phyloP scores from a whole-genome alignment of 208 protist genomes.

The Vickermania spadyakhi region DNA sequence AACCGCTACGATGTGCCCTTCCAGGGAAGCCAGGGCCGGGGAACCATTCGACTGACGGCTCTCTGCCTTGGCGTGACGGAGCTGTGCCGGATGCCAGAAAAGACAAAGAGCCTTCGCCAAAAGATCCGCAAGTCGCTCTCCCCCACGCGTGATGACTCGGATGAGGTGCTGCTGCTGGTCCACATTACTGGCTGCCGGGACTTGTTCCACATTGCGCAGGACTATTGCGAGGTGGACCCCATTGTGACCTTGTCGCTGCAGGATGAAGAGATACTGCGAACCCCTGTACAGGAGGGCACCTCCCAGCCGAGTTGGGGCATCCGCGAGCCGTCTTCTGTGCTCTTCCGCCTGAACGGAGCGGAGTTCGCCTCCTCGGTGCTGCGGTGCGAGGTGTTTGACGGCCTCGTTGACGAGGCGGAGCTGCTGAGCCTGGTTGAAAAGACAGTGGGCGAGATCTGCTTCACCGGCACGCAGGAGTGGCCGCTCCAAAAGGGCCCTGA shows the following conservation, averaged over 20 bases:
- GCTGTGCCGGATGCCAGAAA: constrained; percentile 7
- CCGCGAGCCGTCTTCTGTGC: constrained; percentile 14
- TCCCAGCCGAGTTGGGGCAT: constrained; percentile 31
- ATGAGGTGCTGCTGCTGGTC: constrained; percentile 34
- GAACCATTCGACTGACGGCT: constrained; percentile 14
- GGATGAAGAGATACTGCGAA: constrained; percentile 24
- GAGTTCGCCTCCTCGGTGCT: background rate
- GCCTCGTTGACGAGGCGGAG: constrained; percentile 58
- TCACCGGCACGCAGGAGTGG: constrained; percentile 30
- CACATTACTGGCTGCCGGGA: constrained; percentile 39
- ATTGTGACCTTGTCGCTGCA: constrained; percentile 33
- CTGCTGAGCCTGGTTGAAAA: constrained; percentile 53
- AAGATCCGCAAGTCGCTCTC: background rate
- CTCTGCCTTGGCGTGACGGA: constrained; percentile 21
- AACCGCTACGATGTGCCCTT: constrained; percentile 39
- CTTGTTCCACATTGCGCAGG: constrained; percentile 21
- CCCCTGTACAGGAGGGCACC: constrained; percentile 27
- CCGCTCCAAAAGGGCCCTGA: constrained; percentile 11
- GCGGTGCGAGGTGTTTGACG: constrained; percentile 59
- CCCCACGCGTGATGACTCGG: constrained; percentile 1
- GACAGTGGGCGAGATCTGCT: constrained; percentile 41
- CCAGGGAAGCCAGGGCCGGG: constrained; percentile 4
- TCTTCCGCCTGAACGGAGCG: constrained; percentile 41
- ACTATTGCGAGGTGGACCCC: constrained; percentile 42
- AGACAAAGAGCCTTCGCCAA: background rate